phyloP scores from a whole-genome alignment of 257 asterid species.

The Primulina huaijiensis region DNA sequence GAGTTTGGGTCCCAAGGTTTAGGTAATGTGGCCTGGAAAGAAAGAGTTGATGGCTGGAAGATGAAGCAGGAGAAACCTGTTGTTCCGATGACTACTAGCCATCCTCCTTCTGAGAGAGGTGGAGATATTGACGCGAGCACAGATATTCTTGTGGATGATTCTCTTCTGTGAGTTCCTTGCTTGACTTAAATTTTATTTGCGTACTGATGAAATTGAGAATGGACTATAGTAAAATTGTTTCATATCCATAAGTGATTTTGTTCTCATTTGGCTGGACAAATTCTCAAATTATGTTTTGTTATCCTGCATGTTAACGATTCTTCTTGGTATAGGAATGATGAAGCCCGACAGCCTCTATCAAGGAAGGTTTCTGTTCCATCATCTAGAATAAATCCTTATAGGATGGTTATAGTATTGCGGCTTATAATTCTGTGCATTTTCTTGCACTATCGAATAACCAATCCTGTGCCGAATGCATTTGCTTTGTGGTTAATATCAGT shows the following conservation, averaged over 20 bases:
- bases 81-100: constrained; percentile 73
- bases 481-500: constrained; percentile 91
- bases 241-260: constrained; percentile 16
- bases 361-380: constrained; percentile 98
- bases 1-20: constrained; percentile 89
- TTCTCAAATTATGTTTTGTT: constrained; percentile 16
- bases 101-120: constrained; percentile 92
- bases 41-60: constrained; percentile 99
- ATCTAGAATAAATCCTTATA: constrained; percentile 93
- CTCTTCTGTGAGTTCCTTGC: constrained; percentile 67
- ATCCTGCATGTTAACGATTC: constrained; percentile 13
- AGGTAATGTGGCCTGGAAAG: constrained; percentile 99
- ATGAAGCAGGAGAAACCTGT: constrained; percentile 95
- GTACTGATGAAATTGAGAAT: background rate
- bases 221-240: background rate
- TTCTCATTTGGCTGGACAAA: constrained; percentile 17
- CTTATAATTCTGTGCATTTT: constrained; percentile 78
- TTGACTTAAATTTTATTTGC: constrained; percentile 11
- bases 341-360: constrained; percentile 96
- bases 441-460: constrained; percentile 86
- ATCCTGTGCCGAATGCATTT: constrained; percentile 90
- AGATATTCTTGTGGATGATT: constrained; percentile 81
- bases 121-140: constrained; percentile 93
- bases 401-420: constrained; percentile 93
- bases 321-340: constrained; percentile 77